These are phyloP conservation scores for Panellus pusillus DNA, from an alignment of 768 basidiomycete species.

Conservation along the genomic window DNA sequence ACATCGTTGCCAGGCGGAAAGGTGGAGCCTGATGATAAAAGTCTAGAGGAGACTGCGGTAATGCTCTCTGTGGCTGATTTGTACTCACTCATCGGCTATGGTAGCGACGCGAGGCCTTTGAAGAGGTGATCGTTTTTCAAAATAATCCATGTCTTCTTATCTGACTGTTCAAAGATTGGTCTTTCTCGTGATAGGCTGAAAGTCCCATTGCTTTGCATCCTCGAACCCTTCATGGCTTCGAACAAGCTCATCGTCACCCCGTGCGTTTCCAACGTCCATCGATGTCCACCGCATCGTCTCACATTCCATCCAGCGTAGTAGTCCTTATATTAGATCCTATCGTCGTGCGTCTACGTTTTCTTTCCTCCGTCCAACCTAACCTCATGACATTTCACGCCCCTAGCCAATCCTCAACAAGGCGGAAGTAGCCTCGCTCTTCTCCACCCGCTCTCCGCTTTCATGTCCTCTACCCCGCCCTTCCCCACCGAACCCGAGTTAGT, in stretches of 20 bases:
- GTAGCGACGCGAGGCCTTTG: constrained; percentile 85
- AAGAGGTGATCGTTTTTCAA: constrained; percentile 59
- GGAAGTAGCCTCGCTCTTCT: constrained; percentile 82
- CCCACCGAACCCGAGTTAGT: constrained; percentile 50
- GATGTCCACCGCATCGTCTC: background rate
- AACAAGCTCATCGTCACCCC: constrained; percentile 79
- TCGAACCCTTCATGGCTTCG: constrained; percentile 78
- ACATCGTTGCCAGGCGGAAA: constrained; percentile 89
- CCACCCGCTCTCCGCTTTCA: constrained; percentile 80
- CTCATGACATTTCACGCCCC: too few relatives aligned
- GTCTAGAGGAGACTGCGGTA: constrained; percentile 54
- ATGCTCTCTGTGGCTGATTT: background rate
- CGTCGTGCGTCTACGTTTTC: constrained; percentile 48
- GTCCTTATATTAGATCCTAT: constrained; percentile 81
- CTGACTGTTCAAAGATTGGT: constrained; percentile 60
- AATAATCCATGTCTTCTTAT: background rate
- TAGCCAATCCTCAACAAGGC: constrained; percentile 79
- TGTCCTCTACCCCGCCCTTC: constrained; percentile 60
- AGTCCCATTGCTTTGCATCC: constrained; percentile 72
- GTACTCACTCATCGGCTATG: background rate
- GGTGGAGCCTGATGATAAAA: constrained; percentile 65
- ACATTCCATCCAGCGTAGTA: constrained; percentile 58
- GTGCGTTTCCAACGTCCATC: constrained; percentile 47
- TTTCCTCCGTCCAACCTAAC: background rate
- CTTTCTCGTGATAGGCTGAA: constrained; percentile 68